phyloP scores from a whole-genome alignment of 2,329 filamentous ascomycete species.

The Hypoxylon sp. region DNA sequence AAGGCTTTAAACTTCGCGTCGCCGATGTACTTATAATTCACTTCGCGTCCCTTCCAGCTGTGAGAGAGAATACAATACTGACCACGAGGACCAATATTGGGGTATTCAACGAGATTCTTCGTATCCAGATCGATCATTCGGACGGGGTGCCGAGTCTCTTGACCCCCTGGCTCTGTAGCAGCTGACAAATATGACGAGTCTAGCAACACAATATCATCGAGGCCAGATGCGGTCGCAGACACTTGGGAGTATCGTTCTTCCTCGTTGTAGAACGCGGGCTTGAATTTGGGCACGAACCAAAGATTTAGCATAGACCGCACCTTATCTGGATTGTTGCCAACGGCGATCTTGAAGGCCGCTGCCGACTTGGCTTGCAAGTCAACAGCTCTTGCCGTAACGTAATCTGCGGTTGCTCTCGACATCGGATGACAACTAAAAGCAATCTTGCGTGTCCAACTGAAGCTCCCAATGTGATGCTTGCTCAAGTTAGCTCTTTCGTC shows the following conservation, averaged over 20 bases:
- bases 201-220: constrained; percentile 43
- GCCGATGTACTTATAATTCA: constrained; percentile 47
- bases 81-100: constrained; percentile 42
- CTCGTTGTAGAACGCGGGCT: constrained; percentile 43
- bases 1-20: constrained; percentile 40
- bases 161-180: constrained; percentile 28
- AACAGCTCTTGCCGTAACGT: constrained; percentile 32
- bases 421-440: constrained; percentile 8
- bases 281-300: constrained; percentile 44
- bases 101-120: constrained; percentile 47
- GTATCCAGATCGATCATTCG: constrained; percentile 53
- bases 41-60: constrained; percentile 52
- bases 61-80: constrained; percentile 54
- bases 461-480: neutral
- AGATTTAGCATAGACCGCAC: constrained; percentile 44
- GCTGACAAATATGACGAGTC: constrained; percentile 31
- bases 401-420: constrained; percentile 33
- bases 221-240: constrained; percentile 17
- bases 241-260: constrained; percentile 11
- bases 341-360: constrained; percentile 37
- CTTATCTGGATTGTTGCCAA: constrained; percentile 43
- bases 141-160: constrained; percentile 41
- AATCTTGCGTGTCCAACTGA: neutral
- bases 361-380: constrained; percentile 40
- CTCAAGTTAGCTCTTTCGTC: neutral